Evolutionary conservation across 108 stramenopile genomes (phyloP).

Genomic region (Aurantiochytrium sp.): DNA sequence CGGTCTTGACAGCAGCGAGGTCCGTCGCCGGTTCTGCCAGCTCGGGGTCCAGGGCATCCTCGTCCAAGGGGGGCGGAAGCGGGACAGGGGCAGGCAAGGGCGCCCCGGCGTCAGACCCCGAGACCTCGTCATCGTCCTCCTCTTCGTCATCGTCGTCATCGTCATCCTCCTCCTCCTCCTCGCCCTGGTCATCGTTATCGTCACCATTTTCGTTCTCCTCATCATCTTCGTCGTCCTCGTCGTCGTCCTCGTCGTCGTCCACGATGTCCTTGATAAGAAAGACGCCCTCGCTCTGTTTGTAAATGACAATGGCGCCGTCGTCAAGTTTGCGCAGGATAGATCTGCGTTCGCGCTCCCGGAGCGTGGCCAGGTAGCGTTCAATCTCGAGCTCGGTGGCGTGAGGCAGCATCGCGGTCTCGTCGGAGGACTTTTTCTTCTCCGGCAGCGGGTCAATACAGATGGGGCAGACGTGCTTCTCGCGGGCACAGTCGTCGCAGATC

Average conservation of each 20-base stretch:
- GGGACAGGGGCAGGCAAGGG: too few species aligned
- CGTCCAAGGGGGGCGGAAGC: too few species aligned
- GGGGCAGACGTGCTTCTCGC: conserved; percentile 54
- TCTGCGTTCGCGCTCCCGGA: conserved; percentile 60
- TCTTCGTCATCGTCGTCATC: conserved; percentile 40
- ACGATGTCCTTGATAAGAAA: conserved; percentile 8
- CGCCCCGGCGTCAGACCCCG: too few species aligned
- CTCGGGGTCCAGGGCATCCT: too few species aligned
- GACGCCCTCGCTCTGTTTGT: conserved; percentile 26
- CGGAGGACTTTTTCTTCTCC: neutral
- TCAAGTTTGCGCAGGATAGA: conserved; percentile 61
- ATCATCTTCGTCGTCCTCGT: neutral
- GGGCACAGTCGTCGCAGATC: conserved; percentile 67
- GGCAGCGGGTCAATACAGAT: conserved; percentile 37
- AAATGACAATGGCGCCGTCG: conserved; percentile 32
- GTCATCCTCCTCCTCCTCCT: conserved; percentile 15
- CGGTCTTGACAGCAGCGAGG: too few species aligned
- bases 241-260: conserved; percentile 35
- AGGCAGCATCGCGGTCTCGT: neutral
- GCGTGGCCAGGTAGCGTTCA: conserved; percentile 49
- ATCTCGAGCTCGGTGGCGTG: conserved; percentile 31
- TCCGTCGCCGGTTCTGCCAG: too few species aligned
- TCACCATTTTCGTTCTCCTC: conserved; percentile 32
- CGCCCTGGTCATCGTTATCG: conserved; percentile 32
- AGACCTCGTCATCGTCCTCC: too few species aligned